Base-by-base conservation (phyloP, 805 yeast genomes). In the Pichia scutulata region DNA sequence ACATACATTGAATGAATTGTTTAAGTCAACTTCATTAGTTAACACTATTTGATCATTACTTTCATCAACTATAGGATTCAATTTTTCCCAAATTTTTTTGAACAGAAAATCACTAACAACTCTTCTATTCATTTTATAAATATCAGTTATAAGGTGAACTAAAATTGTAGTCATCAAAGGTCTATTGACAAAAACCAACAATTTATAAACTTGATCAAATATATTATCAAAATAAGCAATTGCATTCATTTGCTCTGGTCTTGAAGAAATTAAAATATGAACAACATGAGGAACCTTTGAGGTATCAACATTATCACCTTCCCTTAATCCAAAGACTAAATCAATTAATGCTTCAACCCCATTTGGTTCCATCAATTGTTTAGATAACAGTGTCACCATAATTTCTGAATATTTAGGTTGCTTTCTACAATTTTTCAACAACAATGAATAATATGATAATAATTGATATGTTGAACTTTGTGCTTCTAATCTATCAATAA, bases 271-370 rank as follows among this genome's bases (percentile, higher is more conserved):
- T 16, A 92, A 63, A 2, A 88, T 73, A 41, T 74, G 76, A n/a
- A 86, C 78, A 1, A 87, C 85, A 51, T 82, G 77, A 25, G 79
- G 80, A 44, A 87, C 71, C 55, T 81, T 84, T 30, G 78, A 80
- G n/a, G 81, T 65, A 54, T 81, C 82, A 14, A 89, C 66, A 13
- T 80, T 81, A 50, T 84, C 92, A 48, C 75, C 73, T 41, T 88
- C 95, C 50, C 96, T 71, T 24, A 86, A 70, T 0, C 96, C 96
- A 14, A 86, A 70, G 0, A 86, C 72, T 54, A 86, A 80, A 64
- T 92, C 97, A 26, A 89, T 73, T 46, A 92, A 66, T 2, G 89
- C 74, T 26, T 77, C 66, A 2, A 93, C 80, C 0, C 98, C 97
- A 1, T 66, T 63, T 2, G 75, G 64, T 26, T 54, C 39, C 21